Evolutionary conservation across 1,284 basidiomycete genomes (phyloP).

Genomic region (Entoloma clypeatum): DNA sequence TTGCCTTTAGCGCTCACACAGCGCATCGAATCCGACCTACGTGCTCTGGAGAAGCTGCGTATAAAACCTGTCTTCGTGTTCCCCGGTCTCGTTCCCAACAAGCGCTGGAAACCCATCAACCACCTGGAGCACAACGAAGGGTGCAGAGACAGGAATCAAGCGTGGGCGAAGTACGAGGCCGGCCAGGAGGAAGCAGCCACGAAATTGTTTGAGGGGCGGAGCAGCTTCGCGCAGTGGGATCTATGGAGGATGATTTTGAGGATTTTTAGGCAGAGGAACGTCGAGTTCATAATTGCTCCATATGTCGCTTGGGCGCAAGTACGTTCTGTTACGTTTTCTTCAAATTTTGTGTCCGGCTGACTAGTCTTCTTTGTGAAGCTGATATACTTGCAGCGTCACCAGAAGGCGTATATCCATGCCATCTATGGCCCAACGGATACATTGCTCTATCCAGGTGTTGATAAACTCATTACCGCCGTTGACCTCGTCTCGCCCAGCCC

Average conservation of each 20-base stretch:
- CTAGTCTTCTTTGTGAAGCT: conserved; percentile 46
- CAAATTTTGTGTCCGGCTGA: conserved; percentile 7
- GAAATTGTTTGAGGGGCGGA: conserved; percentile 74
- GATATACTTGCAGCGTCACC: conserved; percentile 91
- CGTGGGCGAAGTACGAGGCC: conserved; percentile 88
- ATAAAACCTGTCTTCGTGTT: conserved; percentile 99
- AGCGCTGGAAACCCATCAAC: conserved; percentile 58
- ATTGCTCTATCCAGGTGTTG: conserved; percentile 86
- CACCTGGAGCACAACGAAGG: conserved; percentile 66
- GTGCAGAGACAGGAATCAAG: conserved; percentile 72
- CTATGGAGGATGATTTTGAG: conserved; percentile 89
- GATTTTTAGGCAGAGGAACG: conserved; percentile 92
- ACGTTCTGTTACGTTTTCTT: conserved; percentile 23
- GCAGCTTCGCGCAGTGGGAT: conserved; percentile 72
- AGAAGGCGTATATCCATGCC: conserved; percentile 92
- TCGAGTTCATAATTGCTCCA: conserved; percentile 95
- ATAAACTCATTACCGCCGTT: conserved; percentile 87
- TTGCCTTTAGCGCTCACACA: conserved; percentile 81
- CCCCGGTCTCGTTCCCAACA: conserved; percentile 75
- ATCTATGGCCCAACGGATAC: conserved; percentile 91
- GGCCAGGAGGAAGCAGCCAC: conserved; percentile 86
- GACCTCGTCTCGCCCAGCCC: conserved; percentile 66
- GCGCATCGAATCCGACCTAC: conserved; percentile 90
- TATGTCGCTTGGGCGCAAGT: conserved; percentile 95
- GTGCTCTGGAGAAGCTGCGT: conserved; percentile 82